Evolutionary conservation across 495 filamentous ascomycete species (phyloP), one percentile per base, ranked within the genome.

Genomic region (Xylaria cubensis): DNA sequence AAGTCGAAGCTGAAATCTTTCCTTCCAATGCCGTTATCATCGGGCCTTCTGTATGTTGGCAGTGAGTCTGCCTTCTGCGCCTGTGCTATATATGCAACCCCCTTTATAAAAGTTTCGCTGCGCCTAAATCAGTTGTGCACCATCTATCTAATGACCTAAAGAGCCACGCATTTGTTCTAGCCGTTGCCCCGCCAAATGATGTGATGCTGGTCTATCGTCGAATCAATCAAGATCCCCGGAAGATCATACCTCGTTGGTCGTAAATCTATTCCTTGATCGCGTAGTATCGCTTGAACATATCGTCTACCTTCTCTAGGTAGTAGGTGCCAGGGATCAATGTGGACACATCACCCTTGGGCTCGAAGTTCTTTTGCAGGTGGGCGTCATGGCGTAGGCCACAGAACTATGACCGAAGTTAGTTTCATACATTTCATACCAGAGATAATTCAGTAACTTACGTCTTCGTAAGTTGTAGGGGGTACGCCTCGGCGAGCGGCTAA

Each of bases 211-310:
- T 56, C 59, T 64, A 71, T 64, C 34, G 34, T n/a, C n/a, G 29
- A 70, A 74, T 74, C 75, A 62, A 74, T 75, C 73, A 75, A 74
- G 71, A 69, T 69, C 72, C n/a, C 73, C 68, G 56, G 50, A 58
- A 69, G 61, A 74, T 73, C 70, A 56, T 76, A 64, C 71, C 68
- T 71, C 70, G 29, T 51, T 48, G 67, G 50, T 72, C 70, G 21
- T 72, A 50, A 64, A 61, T 67, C 63, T 91, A 99, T 81, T 90
- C 91, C 89, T 98, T 96, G 84, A 97, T 82, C 71, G 87, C 86
- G 85, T 99, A 98, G 73, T 86, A 87, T 75, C 96, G 89, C 82
- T 94, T 90, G 92, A 95, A 99, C 94, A 97, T 97, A 76, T 94
- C 94, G 75, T 99, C 95, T 46, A 99, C 86, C 74, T 90, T 89